phyloP scores from a whole-genome alignment of 305 asterid species.

The Rubia balearica region DNA sequence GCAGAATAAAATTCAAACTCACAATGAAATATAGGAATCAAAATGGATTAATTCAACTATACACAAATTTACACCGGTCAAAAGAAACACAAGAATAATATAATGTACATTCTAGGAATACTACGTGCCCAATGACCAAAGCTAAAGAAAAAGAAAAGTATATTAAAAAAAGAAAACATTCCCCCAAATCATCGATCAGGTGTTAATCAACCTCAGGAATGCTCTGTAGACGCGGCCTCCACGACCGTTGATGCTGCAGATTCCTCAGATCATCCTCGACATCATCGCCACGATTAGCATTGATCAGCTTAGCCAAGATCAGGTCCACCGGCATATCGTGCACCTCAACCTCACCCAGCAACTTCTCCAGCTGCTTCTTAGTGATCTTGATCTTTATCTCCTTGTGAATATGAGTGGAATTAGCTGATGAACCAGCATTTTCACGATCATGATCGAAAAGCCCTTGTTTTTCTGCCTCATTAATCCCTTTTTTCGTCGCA shows the following conservation, averaged over 20 bases:
- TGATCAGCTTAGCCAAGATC: conserved; percentile 26
- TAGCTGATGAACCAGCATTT: neutral
- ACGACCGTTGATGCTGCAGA: conserved; percentile 21
- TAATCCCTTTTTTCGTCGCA: neutral
- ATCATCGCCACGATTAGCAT: neutral
- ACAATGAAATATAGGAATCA: neutral
- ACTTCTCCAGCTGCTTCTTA: conserved; percentile 33
- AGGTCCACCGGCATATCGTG: conserved; percentile 36
- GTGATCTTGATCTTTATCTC: conserved; percentile 34
- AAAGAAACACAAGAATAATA: neutral
- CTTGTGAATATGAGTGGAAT: neutral
- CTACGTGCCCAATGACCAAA: neutral
- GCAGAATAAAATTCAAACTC: neutral
- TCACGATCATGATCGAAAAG: conserved; percentile 14
- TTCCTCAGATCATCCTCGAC: neutral
- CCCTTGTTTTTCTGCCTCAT: conserved; percentile 13
- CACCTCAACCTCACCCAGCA: conserved; percentile 26
- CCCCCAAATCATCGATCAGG: neutral
- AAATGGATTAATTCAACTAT: neutral
- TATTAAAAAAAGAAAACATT: neutral
- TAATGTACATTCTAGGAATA: neutral
- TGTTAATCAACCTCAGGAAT: conserved; percentile 42
- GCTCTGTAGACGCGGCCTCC: conserved; percentile 44
- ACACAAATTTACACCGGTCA: neutral
- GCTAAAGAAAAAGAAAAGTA: neutral